Conservation (phyloP, 108 stramenopile genomes). For the Stephanodiscus minutulus region DNA sequence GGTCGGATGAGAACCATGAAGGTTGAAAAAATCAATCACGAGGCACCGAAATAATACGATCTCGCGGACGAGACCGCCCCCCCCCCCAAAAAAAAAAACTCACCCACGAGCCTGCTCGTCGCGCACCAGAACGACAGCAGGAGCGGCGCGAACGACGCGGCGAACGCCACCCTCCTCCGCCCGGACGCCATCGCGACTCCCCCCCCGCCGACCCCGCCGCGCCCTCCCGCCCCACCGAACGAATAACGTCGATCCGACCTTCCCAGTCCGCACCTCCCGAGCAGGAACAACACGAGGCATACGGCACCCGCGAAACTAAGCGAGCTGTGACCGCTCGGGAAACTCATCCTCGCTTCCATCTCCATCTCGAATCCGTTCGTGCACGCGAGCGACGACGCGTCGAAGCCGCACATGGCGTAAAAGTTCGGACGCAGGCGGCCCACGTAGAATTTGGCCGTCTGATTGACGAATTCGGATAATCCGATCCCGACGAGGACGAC, state of each 20-base stretch:
- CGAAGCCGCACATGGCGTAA: constrained; percentile 79
- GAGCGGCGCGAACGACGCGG: constrained; percentile 28
- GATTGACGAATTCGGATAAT: constrained; percentile 64
- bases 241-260: constrained; percentile 23
- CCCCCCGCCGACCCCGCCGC: not conserved
- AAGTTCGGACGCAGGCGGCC: constrained; percentile 79
- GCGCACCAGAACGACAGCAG: constrained; percentile 44
- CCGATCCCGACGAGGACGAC: constrained; percentile 61
- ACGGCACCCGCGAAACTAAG: constrained; percentile 70
- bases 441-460: constrained; percentile 71
- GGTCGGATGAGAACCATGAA: too few relatives aligned
- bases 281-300: constrained; percentile 61
- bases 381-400: constrained; percentile 52
- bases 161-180: constrained; percentile 19
- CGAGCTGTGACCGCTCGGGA: constrained; percentile 82
- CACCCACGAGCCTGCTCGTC: constrained; percentile 28
- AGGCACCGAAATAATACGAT: too few relatives aligned
- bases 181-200: constrained; percentile 3
- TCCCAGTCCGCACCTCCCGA: constrained; percentile 50
- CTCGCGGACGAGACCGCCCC: too few relatives aligned
- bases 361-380: constrained; percentile 51
- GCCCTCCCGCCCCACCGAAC: not conserved
- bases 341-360: constrained; percentile 67
- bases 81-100: constrained; percentile 36
- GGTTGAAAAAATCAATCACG: too few relatives aligned